Evolutionary conservation across 768 basidiomycete species (phyloP).

Genomic region (Boletus subcaerulescens): DNA sequence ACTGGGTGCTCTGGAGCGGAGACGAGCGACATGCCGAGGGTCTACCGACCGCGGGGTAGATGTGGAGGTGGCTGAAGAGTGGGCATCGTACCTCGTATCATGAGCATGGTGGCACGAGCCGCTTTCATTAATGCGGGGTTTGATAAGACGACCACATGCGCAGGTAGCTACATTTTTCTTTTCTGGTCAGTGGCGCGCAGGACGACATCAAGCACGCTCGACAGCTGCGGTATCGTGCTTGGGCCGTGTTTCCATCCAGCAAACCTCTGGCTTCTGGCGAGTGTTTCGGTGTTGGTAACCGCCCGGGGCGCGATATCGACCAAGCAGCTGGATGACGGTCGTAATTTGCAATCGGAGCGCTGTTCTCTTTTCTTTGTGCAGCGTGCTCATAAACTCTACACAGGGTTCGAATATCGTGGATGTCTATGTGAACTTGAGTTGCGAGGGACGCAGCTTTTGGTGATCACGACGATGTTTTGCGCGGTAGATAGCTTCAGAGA

Average conservation of each 20-base stretch:
- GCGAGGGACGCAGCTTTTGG: no score
- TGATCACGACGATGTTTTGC: not conserved
- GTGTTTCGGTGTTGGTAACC: conserved; percentile 15
- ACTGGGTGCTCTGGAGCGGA: conserved; percentile 3
- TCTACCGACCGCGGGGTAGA: conserved; percentile 50
- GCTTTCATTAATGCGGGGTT: no score
- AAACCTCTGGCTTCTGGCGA: not conserved
- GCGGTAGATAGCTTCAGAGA: no score
- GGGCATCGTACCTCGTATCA: no score
- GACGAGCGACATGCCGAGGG: conserved; percentile 10
- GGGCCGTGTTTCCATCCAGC: conserved; percentile 17
- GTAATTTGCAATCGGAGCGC: conserved; percentile 31
- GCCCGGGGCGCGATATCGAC: conserved; percentile 4
- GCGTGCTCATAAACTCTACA: no score
- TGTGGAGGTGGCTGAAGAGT: conserved; percentile 21
- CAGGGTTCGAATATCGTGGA: no score
- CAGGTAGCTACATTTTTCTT: not conserved
- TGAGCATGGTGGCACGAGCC: no score
- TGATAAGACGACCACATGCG: no score
- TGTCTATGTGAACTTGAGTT: no score
- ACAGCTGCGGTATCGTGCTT: conserved; percentile 13
- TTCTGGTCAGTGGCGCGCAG: conserved; percentile 1
- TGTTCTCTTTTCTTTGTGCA: not conserved
- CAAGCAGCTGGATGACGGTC: conserved; percentile 23
- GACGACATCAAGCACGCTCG: conserved; percentile 21